These are phyloP conservation scores for Eremomyces bilateralis DNA, from an alignment of 495 filamentous ascomycete genomes.

Conservation along the genomic window DNA sequence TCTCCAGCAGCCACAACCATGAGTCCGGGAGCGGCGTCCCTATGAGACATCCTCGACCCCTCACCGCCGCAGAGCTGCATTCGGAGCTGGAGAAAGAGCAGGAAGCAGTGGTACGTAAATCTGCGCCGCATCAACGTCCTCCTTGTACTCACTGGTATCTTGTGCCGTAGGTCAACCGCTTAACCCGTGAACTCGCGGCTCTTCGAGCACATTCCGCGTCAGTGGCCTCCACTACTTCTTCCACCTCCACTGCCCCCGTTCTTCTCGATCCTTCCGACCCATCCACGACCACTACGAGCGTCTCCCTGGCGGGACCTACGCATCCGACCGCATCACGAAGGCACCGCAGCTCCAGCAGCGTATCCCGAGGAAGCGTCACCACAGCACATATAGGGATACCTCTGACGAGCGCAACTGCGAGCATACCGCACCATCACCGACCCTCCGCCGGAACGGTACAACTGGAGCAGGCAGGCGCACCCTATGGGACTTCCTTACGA, in stretches of 20 bases:
- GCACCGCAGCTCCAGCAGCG: conserved; percentile 41
- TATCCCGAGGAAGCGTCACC: conserved; percentile 31
- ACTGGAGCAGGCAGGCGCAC: too few species aligned
- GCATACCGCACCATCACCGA: conserved; percentile 12
- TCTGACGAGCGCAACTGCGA: conserved; percentile 9
- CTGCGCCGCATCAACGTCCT: background rate
- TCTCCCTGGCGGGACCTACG: conserved; percentile 25
- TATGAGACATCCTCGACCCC: conserved; percentile 60
- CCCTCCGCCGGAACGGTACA: too few species aligned
- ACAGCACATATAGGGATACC: conserved; percentile 17
- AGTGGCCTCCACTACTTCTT: conserved; percentile 14
- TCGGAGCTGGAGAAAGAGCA: conserved; percentile 79
- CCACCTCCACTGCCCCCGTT: conserved; percentile 15
- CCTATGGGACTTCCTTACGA: too few species aligned
- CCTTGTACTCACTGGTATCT: background rate
- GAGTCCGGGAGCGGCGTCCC: conserved; percentile 22
- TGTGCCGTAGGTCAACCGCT: conserved; percentile 56
- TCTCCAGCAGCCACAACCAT: conserved; percentile 2
- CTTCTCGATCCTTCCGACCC: too few species aligned
- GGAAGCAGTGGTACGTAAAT: conserved; percentile 63
- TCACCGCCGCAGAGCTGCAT: conserved; percentile 75
- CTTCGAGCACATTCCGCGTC: conserved; percentile 5
- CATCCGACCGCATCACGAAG: conserved; percentile 36
- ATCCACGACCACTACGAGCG: too few species aligned
- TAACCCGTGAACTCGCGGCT: conserved; percentile 58